Percentiles rank a stretch among this genome's conserved stretches.
Evolutionary conservation across 1,284 basidiomycete genomes (phyloP).

Genomic region (Heterobasidion parviporum): DNA sequence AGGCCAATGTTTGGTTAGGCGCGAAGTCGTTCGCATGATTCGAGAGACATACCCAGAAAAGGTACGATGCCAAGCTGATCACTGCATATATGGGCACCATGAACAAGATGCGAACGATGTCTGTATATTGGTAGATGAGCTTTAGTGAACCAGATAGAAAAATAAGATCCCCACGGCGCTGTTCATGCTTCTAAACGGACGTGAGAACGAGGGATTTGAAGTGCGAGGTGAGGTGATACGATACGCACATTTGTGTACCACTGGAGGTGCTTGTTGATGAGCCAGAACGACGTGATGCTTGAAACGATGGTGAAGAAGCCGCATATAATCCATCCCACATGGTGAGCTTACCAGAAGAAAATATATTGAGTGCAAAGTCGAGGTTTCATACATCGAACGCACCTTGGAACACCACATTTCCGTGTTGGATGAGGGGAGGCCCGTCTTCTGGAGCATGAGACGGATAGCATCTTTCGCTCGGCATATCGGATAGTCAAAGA

Average conservation of each 20-base stretch:
- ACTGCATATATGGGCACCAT: conserved; percentile 74
- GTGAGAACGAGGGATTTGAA: conserved; percentile 2
- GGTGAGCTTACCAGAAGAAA: conserved; percentile 29
- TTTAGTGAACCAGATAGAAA: neutral
- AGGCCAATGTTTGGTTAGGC: neutral
- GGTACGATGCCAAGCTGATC: conserved; percentile 60
- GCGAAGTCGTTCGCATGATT: conserved; percentile 2
- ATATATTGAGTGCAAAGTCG: neutral
- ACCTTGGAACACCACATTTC: conserved; percentile 58
- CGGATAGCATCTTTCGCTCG: conserved; percentile 5
- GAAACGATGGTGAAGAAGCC: conserved; percentile 54
- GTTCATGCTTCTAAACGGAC: conserved; percentile 48
- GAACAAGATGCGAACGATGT: conserved; percentile 67
- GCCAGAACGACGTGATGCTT: conserved; percentile 55
- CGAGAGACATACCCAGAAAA: conserved; percentile 54
- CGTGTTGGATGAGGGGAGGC: conserved; percentile 55
- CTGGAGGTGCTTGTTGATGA: conserved; percentile 62
- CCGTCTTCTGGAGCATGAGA: conserved; percentile 27
- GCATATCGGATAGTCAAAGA: neutral
- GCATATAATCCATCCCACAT: conserved; percentile 66
- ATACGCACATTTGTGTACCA: conserved; percentile 62
- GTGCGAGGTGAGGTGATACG: neutral
- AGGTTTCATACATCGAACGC: conserved; percentile 8
- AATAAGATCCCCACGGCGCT: conserved; percentile 40
- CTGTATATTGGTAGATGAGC: conserved; percentile 23